Evolutionary conservation across 2,329 filamentous ascomycete species (phyloP), one percentile per base, ranked within the genome.

Genomic region (Microascus cirrosus): DNA sequence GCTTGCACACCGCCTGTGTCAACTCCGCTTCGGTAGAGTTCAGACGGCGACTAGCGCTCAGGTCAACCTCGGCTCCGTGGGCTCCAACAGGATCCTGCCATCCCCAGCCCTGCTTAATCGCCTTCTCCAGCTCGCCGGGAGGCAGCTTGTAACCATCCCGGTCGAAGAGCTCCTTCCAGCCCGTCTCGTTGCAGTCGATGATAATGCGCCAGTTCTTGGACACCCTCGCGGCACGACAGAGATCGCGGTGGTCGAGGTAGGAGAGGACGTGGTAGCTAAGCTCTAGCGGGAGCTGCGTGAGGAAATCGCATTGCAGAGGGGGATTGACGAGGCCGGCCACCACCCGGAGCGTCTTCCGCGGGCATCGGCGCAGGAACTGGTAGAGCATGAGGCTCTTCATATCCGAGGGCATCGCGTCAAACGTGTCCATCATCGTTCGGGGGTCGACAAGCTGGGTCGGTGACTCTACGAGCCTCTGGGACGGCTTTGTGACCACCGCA

Each of bases 311-410:
- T 70, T 96, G 96, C 59, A 99, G 73, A 0, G 93, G 90, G 8
- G 94, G 94, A 66, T 96, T 96, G 62, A 99, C 92, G 15, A 91
- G 85, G 63, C 91, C 86, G 39, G 93, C 91, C 58, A 99, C 86
- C 58, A 95, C 86, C 66, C 94, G 90, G 5, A 99, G 77, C 0
- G 92, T 96, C 50, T 90, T 87, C 63, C 95, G 88, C 6, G 90
- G 84, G 67, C 92, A 97, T 53, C 94, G 82, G 59, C 90, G 86
- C 28, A 99, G 80, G 58, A 99, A 84, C 68, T 99, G 93, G 68
- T 95, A 97, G 85, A 99, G 95, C 73, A 99, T 86, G 68, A 95
- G 95, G 0, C 88, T 89, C 73, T 99, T 94, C 81, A 99, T 85
- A 65, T 94, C 87, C 52, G 89, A 84, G 1, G 93, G 91, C 79